Evolutionary conservation across 768 basidiomycete genomes (phyloP), one percentile per base, ranked within the genome.

Genomic region (Suillus lakei): DNA sequence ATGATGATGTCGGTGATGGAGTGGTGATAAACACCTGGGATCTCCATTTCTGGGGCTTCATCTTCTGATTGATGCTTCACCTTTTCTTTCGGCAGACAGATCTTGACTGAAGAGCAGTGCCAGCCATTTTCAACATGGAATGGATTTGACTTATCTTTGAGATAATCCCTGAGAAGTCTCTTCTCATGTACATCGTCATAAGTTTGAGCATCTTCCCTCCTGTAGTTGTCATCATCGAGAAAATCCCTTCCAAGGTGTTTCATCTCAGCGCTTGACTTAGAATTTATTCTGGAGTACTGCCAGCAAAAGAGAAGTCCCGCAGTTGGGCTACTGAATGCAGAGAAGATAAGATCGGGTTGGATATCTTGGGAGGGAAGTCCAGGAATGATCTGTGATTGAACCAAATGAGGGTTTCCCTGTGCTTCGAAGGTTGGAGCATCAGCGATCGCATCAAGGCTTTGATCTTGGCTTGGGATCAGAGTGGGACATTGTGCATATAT

Each of bases 261-360:
- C 0, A 77, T 54, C 36, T 79, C 75, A 0, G 23, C 43, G 4
- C 63, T 58, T 3, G 78, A 77, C 56, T 79, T 80, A 0, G 30
- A 28, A 16, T 56, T 70, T 2, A 71, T 73, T 0, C 76, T 72
- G 12, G 68, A 68, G 51, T 76, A 77, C 5, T 69, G 64, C 79
- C 80, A 80, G 5, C 59, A 30, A 70, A 78, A 72, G 30, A 80
- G 73, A 0, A 71, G 69, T 34, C 69, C 75, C 3, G 64, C 61
- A 0, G 74, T 69, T 9, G 59, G 61, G 69, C 71, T 67, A 15
- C 16, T 71, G 67, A 64, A 80, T 62, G 68, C 18, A 2, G 62
- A 32, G 51, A 50, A 66, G 0, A 63, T 2, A 13, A 64, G 15
- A 1, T 61, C 54, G 10, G 38, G 23, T 1, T 4, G 5, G 18